Evolutionary conservation across 192 early-diverging fungal species (phyloP).

Genomic region (Chytriomyces hyalinus): DNA sequence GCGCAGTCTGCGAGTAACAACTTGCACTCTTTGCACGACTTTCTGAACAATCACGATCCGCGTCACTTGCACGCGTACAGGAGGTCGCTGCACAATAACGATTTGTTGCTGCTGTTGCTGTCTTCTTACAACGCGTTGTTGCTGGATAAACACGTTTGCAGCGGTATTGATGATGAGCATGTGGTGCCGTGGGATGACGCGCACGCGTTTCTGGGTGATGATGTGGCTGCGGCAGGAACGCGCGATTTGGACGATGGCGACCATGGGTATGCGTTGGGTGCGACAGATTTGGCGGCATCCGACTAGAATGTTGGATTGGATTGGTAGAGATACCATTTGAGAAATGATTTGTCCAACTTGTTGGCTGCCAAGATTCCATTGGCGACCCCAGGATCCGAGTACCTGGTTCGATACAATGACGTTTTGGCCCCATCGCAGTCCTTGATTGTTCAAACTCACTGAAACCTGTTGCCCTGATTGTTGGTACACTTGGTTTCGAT

Average conservation of each 20-base stretch:
- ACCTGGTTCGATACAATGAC: background rate
- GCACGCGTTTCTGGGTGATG: background rate
- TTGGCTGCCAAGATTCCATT: background rate
- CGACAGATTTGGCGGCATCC: background rate
- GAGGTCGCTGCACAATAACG: background rate
- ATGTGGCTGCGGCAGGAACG: background rate
- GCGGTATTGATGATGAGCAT: background rate
- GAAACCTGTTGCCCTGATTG: background rate
- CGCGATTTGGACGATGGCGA: background rate
- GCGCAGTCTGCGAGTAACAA: background rate
- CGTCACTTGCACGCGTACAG: background rate
- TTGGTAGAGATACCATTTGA: background rate
- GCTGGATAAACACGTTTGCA: conserved; percentile 3
- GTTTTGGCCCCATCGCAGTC: background rate
- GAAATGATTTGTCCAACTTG: background rate
- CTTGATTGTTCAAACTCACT: background rate
- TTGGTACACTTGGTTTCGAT: background rate
- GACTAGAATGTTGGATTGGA: background rate
- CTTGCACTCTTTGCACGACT: background rate
- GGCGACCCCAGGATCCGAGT: background rate
- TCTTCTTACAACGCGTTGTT: background rate
- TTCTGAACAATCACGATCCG: background rate
- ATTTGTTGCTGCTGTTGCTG: background rate
- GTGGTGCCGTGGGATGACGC: background rate
- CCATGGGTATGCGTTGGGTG: background rate